These are phyloP conservation scores for Trametes sanguinea DNA, from an alignment of 768 basidiomycete species.

Conservation along the genomic window DNA sequence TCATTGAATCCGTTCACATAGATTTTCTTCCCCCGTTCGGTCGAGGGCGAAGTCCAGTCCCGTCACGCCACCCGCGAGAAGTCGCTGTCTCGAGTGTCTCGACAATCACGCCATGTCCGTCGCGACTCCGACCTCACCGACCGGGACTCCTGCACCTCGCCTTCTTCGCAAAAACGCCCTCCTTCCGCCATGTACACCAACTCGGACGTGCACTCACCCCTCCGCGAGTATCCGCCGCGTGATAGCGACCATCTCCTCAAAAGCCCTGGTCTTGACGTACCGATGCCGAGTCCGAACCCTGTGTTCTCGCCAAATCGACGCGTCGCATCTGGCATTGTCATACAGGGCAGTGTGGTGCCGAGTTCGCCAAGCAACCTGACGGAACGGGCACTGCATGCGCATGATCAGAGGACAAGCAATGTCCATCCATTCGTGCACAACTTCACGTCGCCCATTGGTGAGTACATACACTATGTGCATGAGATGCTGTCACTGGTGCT, in stretches of 20 bases:
- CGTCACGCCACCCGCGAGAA: constrained; percentile 26
- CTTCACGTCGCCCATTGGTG: constrained; percentile 73
- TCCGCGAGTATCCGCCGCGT: constrained; percentile 6
- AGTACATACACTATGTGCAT: constrained; percentile 14
- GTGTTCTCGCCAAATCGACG: constrained; percentile 33
- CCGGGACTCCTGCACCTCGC: constrained; percentile 9
- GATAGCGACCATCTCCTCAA: constrained; percentile 6
- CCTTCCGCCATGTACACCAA: constrained; percentile 6
- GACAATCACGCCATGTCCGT: constrained; percentile 1
- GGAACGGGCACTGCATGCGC: constrained; percentile 47
- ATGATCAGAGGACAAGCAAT: constrained; percentile 36
- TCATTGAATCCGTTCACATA: constrained; percentile 27
- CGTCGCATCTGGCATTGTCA: constrained; percentile 22
- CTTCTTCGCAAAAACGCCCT: constrained; percentile 9
- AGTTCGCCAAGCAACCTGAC: constrained; percentile 33
- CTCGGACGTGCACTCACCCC: constrained; percentile 7
- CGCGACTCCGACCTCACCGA: constrained; percentile 20
- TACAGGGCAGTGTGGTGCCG: constrained; percentile 25
- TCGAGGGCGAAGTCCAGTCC: constrained; percentile 28
- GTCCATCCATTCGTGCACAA: constrained; percentile 56
- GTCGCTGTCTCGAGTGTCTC: constrained; percentile 12
- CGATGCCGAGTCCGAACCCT: constrained; percentile 1
- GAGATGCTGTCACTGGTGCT: neutral
- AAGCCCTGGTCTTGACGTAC: neutral
- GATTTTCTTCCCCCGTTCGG: constrained; percentile 86